These are phyloP conservation scores for Pseudocercospora fijiensis DNA, from an alignment of 2,329 filamentous ascomycete genomes.

Conservation along the genomic window DNA sequence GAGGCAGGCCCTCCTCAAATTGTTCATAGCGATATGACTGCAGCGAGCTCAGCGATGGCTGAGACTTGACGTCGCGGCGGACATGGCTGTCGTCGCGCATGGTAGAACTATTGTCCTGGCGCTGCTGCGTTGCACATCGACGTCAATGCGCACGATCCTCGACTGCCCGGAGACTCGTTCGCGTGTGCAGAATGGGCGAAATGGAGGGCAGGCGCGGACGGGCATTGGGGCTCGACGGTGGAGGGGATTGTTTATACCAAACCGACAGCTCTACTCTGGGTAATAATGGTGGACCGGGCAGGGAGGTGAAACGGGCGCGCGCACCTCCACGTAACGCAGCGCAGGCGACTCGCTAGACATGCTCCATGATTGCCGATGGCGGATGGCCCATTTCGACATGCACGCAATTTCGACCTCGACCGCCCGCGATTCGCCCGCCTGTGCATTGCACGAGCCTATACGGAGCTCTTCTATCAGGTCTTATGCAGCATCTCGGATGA, in stretches of 20 bases:
- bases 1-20: slow-evolving; percentile 7
- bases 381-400: background rate
- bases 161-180: background rate
- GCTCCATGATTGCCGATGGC: background rate
- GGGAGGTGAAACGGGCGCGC: slow-evolving; percentile 1
- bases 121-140: background rate
- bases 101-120: background rate
- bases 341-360: background rate
- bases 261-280: background rate
- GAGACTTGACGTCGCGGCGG: background rate
- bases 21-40: slow-evolving; percentile 16
- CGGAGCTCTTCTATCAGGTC: background rate
- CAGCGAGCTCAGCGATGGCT: slow-evolving; percentile 1
- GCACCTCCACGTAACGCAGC: background rate
- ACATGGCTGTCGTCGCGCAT: slow-evolving; percentile 1
- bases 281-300: background rate
- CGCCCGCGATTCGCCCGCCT: background rate
- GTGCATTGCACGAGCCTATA: background rate
- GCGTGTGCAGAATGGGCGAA: background rate
- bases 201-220: background rate
- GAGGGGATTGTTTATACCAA: slow-evolving; percentile 4
- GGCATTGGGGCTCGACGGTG: slow-evolving; percentile 5
- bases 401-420: background rate
- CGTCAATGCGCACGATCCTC: background rate
- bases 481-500: background rate